Evolutionary conservation across 352 stramenopile genomes (phyloP).

Genomic region (Phytophthora hibernalis): DNA sequence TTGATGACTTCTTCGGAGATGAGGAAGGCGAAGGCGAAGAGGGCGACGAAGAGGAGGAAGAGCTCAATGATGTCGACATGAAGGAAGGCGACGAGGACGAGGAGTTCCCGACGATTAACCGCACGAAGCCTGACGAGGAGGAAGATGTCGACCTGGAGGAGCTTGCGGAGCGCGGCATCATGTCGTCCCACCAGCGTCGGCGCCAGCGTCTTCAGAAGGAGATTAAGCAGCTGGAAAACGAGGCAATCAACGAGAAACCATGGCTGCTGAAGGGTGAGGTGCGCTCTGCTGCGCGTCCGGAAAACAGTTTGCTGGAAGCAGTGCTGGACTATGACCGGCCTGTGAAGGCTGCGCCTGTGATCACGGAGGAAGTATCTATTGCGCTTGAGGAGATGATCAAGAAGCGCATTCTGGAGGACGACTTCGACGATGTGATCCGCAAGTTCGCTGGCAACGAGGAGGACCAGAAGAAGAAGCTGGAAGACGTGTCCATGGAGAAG

Average conservation of each 20-base stretch:
- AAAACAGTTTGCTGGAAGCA: constrained; percentile 94
- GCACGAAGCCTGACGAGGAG: constrained; percentile 60
- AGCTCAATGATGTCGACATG: constrained; percentile 59
- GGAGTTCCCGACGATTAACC: constrained; percentile 65
- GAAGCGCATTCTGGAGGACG: constrained; percentile 93
- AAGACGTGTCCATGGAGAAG: constrained; percentile 95
- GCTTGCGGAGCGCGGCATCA: constrained; percentile 78
- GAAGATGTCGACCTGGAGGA: constrained; percentile 71
- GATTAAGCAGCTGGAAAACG: constrained; percentile 88
- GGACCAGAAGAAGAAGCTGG: constrained; percentile 86
- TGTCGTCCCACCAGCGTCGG: constrained; percentile 81
- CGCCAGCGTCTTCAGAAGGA: constrained; percentile 75
- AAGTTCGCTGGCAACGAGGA: constrained; percentile 85
- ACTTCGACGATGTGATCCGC: constrained; percentile 95
- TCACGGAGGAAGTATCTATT: constrained; percentile 93
- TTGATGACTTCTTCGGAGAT: constrained; percentile 71
- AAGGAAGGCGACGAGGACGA: constrained; percentile 53
- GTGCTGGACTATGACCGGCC: constrained; percentile 95
- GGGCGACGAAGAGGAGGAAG: constrained; percentile 53
- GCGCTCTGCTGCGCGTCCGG: constrained; percentile 81
- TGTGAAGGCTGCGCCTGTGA: constrained; percentile 91
- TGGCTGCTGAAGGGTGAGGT: constrained; percentile 95
- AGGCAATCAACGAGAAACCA: constrained; percentile 93
- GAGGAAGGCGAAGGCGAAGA: constrained; percentile 50
- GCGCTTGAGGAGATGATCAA: constrained; percentile 96